Conservation (phyloP, 805 yeast genomes). For the Pichia rugopelliculosa region DNA sequence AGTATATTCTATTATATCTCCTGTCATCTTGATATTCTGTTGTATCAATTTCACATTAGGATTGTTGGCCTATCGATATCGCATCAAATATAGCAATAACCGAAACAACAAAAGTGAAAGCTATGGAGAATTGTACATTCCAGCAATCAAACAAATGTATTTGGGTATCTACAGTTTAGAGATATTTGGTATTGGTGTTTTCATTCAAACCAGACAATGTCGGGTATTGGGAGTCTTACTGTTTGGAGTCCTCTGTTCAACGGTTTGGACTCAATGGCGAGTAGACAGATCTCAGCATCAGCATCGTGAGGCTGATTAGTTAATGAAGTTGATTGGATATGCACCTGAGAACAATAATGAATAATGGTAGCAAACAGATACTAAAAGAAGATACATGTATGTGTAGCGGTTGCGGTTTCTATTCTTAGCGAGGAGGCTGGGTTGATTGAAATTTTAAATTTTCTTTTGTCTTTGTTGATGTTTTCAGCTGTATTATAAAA, state of each 20-base stretch:
- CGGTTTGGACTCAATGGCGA: conserved; percentile 29
- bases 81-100: conserved; percentile 50
- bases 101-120: conserved; percentile 51
- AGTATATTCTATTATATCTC: conserved; percentile 73
- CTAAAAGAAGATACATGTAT: too few species aligned
- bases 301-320: too few species aligned
- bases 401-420: background rate
- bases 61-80: conserved; percentile 62
- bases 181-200: conserved; percentile 70
- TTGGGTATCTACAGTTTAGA: conserved; percentile 80
- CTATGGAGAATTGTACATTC: conserved; percentile 62
- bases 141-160: conserved; percentile 68
- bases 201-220: conserved; percentile 47
- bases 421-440: background rate
- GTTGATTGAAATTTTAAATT: too few species aligned
- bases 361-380: too few species aligned
- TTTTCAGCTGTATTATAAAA: background rate
- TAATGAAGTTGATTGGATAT: too few species aligned
- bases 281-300: background rate
- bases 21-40: conserved; percentile 60
- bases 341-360: too few species aligned
- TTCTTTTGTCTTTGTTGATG: too few species aligned
- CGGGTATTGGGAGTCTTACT: conserved; percentile 12
- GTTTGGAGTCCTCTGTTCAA: conserved; percentile 34
- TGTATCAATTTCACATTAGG: conserved; percentile 49